phyloP scores from a whole-genome alignment of 2,329 filamentous ascomycete species.

The Colletotrichum sp. region DNA sequence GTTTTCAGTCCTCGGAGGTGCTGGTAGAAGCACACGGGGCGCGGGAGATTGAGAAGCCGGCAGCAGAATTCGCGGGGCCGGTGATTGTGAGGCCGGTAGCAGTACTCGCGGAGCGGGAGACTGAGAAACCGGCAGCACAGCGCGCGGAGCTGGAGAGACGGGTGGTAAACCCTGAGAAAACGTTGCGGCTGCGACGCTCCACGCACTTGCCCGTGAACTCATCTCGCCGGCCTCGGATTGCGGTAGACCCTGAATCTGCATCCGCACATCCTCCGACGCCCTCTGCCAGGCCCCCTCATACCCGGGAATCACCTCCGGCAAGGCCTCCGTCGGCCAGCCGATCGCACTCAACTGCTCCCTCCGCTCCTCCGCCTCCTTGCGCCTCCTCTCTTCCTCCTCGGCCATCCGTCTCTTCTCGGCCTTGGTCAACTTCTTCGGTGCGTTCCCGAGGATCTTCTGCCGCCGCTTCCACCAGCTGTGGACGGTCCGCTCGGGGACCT shows the following conservation, averaged over 20 bases:
- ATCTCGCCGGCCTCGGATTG: not conserved
- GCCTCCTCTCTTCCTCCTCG: not conserved
- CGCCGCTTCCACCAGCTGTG: not conserved
- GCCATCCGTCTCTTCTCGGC: not conserved
- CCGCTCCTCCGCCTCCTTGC: not conserved
- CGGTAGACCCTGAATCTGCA: not conserved
- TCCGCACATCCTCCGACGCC: not conserved
- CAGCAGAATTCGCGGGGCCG: not conserved
- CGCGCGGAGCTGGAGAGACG: not conserved
- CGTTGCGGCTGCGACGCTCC: not conserved
- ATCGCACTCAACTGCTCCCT: not conserved
- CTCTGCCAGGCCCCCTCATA: not conserved
- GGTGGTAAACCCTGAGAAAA: not conserved
- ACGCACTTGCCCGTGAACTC: not conserved
- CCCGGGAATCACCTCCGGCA: not conserved
- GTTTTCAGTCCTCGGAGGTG: not conserved
- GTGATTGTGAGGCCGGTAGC: not conserved
- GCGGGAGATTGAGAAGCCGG: not conserved
- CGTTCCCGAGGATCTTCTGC: not conserved
- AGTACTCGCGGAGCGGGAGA: not conserved
- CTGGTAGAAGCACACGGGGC: not conserved
- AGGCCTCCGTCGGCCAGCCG: not conserved
- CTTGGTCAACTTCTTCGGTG: not conserved
- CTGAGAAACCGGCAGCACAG: not conserved
- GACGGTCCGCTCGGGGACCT: conserved; percentile 3